Percentiles rank a stretch among this genome's conserved stretches.
Evolutionary conservation across 352 stramenopile species (phyloP).

Genomic region (Pythium phragmitis): DNA sequence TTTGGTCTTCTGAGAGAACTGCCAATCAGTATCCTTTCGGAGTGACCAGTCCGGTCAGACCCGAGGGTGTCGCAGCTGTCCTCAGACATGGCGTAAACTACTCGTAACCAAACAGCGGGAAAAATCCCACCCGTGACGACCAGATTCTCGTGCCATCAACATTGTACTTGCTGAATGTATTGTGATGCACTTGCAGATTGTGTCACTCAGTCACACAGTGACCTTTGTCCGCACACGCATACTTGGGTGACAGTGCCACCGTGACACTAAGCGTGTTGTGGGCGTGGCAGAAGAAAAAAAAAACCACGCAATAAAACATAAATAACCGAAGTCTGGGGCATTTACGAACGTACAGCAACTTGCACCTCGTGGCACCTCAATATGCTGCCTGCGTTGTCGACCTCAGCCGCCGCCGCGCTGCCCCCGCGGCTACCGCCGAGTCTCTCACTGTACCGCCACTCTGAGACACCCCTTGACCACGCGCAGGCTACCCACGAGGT

Average conservation of each 20-base stretch:
- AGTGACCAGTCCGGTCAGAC: no score
- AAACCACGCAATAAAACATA: neutral
- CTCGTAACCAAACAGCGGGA: no score
- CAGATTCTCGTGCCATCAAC: conserved; percentile 5
- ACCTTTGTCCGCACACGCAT: neutral
- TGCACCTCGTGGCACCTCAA: neutral
- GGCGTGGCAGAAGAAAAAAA: neutral
- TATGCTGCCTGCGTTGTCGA: conserved; percentile 17
- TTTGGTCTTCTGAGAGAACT: no score
- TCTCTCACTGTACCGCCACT: conserved; percentile 10
- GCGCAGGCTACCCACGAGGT: conserved; percentile 1
- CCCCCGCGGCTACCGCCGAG: conserved; percentile 13
- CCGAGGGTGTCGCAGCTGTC: neutral
- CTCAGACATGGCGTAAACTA: no score
- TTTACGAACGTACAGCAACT: conserved; percentile 5
- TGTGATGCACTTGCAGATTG: no score
- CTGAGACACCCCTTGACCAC: neutral
- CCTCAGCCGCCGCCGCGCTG: neutral
- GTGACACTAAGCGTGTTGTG: no score
- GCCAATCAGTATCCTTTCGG: no score
- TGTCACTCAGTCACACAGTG: no score
- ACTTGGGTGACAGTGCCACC: neutral
- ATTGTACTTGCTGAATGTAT: conserved; percentile 4
- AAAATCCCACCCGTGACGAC: conserved; percentile 6
- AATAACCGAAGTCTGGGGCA: neutral